Base-by-base conservation (phyloP, 192 early-diverging fungal genomes). In the Phlyctochytrium arcticum region DNA sequence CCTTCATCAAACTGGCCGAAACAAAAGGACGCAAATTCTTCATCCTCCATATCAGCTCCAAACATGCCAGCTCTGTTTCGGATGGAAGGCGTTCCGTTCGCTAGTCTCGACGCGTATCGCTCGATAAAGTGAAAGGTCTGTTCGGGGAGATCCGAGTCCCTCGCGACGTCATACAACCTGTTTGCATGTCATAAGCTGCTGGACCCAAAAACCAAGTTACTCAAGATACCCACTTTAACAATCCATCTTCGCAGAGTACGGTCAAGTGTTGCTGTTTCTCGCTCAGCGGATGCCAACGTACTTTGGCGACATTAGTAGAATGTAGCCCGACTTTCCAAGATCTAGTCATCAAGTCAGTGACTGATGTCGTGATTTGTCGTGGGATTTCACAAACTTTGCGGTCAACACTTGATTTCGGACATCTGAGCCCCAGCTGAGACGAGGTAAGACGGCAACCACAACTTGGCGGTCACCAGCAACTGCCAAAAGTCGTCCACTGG, bases 281-380 rank as follows among this genome's bases (percentile, higher is more conserved):
- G 49, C 88, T 89, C 59, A 92, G 70, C 23, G 89, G 86, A 48
- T 93, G 92, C 92, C 92, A 94, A 29, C 77, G 76, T 8, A 85
- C 83, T 57, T 93, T 89, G 5, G 79, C 58, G 15, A 75, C 26
- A 30, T 44, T 21, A n/a, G 42, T 44, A n/a, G 15, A 21, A 21
- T 44, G 42, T 39, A n/a, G n/a, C n/a, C n/a, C n/a, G n/a, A n/a
- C n/a, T n/a, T n/a, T n/a, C n/a, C n/a, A n/a, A n/a, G n/a, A n/a
- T n/a, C n/a, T n/a, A n/a, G n/a, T n/a, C n/a, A n/a, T n/a, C n/a
- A n/a, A n/a, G n/a, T n/a, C n/a, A n/a, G n/a, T n/a, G n/a, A n/a
- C n/a, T n/a, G n/a, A n/a, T n/a, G n/a, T n/a, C n/a, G n/a, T n/a
- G n/a, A n/a, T n/a, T n/a, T n/a, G n/a, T n/a, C n/a, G n/a, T n/a